Evolutionary conservation across 2,329 filamentous ascomycete species (phyloP), one percentile per base, ranked within the genome.

Genomic region (Penicillium freii): DNA sequence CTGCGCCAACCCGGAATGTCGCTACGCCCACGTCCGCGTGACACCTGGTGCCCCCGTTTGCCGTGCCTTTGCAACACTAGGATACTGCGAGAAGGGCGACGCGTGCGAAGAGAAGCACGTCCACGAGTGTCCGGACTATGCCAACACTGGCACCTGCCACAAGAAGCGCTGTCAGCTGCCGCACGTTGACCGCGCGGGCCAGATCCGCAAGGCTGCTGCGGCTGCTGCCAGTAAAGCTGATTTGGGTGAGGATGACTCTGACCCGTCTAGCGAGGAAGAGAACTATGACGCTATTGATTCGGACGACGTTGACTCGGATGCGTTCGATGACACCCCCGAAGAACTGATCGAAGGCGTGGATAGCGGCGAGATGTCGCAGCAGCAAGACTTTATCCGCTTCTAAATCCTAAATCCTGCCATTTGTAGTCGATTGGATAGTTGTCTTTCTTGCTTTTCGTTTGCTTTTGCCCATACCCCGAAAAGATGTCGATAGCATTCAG

Each of bases 61-160:
- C 78, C 84, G 87, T 66, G 78, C 85, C 21, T 97, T 99, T 79
- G 93, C 90, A 29, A 85, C 87, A 53, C 84, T 92, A 69, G 93
- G 94, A 52, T 97, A 92, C 75, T 97, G 94, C 79, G 87, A 89
- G 60, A 90, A 89, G 72, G 94, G 93, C 59, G 82, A 83, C 55
- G 77, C 81, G 54, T 97, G 94, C 76, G 77, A 84, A 59, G 86
- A 94, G 62, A 88, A 92, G 60, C 94, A 99, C 78, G 88, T 93
- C 57, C 88, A 89, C 77, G 93, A 97, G 75, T 97, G 94, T 75
- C 93, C 94, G 61, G 90, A 96, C 73, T 97, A 95, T 80, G 90
- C 91, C 82, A 96, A 96, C 77, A 91, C 85, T 59, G 93, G 93
- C 68, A 80, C 82, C 61, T 99, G 94, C 84, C 87, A 86, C 73